These are phyloP conservation scores for Yamadazyma membranifaciens DNA, from an alignment of 1,139 yeast genomes.

Conservation along the genomic window DNA sequence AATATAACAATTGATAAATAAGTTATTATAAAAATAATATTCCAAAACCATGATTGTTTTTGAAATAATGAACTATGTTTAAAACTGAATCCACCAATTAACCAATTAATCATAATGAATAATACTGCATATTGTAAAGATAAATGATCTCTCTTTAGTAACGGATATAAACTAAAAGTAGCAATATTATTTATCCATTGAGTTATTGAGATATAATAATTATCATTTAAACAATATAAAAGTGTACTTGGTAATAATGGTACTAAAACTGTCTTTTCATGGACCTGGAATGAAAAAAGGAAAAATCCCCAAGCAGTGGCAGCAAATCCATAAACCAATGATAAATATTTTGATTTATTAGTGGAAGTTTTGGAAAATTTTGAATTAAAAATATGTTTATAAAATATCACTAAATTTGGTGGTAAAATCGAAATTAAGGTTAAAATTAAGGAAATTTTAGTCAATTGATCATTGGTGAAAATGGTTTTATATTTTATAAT, in stretches of 20 bases:
- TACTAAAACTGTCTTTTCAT: conserved; percentile 84
- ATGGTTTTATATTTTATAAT: conserved; percentile 64
- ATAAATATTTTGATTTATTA: conserved; percentile 18
- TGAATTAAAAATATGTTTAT: conserved; percentile 47
- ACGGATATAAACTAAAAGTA: conserved; percentile 83
- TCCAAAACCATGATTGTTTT: conserved; percentile 49
- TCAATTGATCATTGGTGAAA: conserved; percentile 59
- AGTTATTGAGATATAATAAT: conserved; percentile 64
- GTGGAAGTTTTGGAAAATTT: conserved; percentile 18
- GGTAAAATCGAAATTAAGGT: conserved; percentile 73
- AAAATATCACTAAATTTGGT: conserved; percentile 52
- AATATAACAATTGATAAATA: conserved; percentile 54
- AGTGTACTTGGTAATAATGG: conserved; percentile 85
- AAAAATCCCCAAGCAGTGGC: conserved; percentile 87
- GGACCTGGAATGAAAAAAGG: conserved; percentile 92
- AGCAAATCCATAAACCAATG: conserved; percentile 65
- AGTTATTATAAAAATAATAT: conserved; percentile 52
- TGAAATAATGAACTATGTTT: conserved; percentile 31
- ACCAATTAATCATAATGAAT: conserved; percentile 74
- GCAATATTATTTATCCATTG: conserved; percentile 89
- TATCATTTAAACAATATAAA: conserved; percentile 57
- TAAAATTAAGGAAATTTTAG: conserved; percentile 56
- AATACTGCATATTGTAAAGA: conserved; percentile 67
- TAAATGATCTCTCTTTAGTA: conserved; percentile 73
- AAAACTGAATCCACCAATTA: conserved; percentile 56